Evolutionary conservation across 228 moss, liverwort and hornwort genomes (phyloP).

Genomic region (Sphagnum magellanicum): DNA sequence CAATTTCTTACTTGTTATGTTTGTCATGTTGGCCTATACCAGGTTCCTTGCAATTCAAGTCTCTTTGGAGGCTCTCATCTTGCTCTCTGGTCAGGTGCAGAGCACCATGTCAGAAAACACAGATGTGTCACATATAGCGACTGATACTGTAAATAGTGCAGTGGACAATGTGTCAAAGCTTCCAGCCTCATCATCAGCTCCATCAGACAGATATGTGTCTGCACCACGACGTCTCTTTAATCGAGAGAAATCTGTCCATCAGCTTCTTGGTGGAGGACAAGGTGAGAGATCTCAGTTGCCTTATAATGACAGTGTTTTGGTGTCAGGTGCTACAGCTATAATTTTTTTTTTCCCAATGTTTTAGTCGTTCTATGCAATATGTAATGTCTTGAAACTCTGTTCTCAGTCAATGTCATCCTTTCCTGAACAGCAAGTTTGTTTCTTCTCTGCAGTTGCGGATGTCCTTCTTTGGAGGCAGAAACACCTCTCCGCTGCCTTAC

Average conservation of each 20-base stretch:
- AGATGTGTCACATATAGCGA: conserved; percentile 10
- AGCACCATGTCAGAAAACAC: conserved; percentile 38
- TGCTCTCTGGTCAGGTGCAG: too few species aligned
- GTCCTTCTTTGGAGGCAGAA: conserved; percentile 72
- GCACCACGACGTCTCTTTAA: conserved; percentile 30
- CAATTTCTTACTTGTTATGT: too few species aligned
- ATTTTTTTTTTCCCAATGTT: too few species aligned
- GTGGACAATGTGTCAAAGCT: conserved; percentile 22
- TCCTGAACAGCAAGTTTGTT: too few species aligned
- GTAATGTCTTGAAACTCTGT: background rate
- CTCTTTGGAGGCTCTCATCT: too few species aligned
- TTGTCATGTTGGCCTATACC: too few species aligned
- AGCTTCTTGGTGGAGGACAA: conserved; percentile 55
- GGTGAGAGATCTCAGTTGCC: conserved; percentile 9
- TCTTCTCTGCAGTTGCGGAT: conserved; percentile 52
- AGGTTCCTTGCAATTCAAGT: too few species aligned
- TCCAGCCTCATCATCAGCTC: conserved; percentile 23
- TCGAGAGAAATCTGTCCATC: conserved; percentile 36
- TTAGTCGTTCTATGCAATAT: too few species aligned
- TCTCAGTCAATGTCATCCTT: too few species aligned
- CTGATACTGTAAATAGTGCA: conserved; percentile 1
- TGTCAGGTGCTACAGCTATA: too few species aligned
- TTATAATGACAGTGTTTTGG: too few species aligned
- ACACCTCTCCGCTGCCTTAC: conserved; percentile 41
- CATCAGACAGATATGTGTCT: background rate